phyloP scores from a whole-genome alignment of 192 early-diverging fungal species.

The Blastocladiella britannica region DNA sequence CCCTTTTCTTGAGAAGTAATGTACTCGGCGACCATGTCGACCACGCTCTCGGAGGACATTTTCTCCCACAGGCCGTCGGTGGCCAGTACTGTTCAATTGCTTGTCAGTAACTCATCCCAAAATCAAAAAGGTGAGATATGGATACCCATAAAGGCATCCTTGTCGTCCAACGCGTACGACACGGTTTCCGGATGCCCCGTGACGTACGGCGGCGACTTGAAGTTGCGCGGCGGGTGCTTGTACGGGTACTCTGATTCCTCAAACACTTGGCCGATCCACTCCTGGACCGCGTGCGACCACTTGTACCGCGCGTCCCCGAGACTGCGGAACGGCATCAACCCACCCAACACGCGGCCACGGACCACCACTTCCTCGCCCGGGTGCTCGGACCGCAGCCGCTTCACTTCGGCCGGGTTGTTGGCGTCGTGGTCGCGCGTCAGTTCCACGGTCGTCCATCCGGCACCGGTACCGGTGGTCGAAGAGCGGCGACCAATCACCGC shows the following conservation, averaged over 20 bases:
- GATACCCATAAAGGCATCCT: conserved; percentile 39
- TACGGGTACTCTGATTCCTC: conserved; percentile 22
- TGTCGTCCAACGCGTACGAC: conserved; percentile 28
- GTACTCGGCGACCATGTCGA: conserved; percentile 18
- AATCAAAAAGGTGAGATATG: not conserved
- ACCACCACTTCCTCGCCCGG: conserved; percentile 45
- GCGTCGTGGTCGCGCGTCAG: conserved; percentile 45
- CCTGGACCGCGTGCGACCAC: conserved; percentile 41
- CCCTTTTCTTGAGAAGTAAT: conserved; percentile 12
- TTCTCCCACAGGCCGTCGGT: conserved; percentile 69
- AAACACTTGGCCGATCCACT: conserved; percentile 9
- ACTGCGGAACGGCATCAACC: conserved; percentile 23
- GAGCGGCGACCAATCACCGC: not conserved
- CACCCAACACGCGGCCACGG: conserved; percentile 37
- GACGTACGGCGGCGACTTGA: conserved; percentile 48
- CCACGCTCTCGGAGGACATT: conserved; percentile 38
- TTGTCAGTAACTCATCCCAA: no score
- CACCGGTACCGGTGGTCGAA: conserved; percentile 20
- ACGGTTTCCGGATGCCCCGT: conserved; percentile 51
- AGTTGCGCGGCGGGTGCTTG: conserved; percentile 20
- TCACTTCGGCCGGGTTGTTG: conserved; percentile 23
- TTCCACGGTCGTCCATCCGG: conserved; percentile 24
- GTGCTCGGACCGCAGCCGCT: conserved; percentile 39
- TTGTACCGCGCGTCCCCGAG: conserved; percentile 53
- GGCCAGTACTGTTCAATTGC: conserved; percentile 45